Conservation (phyloP, 2,329 filamentous ascomycete genomes). For the Cordyceps pruinosa region DNA sequence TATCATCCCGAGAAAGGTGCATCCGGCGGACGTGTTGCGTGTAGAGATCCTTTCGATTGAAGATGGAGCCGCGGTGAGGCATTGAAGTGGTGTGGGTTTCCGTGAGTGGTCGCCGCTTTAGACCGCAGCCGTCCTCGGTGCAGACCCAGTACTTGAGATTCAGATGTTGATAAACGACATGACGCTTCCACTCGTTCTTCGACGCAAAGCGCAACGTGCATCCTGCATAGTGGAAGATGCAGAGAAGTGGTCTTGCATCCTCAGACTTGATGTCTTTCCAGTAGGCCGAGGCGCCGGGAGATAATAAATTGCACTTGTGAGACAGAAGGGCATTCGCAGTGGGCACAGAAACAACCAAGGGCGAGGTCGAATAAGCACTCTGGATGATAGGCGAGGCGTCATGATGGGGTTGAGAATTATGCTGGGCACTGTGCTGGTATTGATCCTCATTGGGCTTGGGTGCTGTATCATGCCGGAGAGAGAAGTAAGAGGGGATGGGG, state of each 20-base stretch:
- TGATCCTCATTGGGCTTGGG: background rate
- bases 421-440: background rate
- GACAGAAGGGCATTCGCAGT: too few relatives aligned
- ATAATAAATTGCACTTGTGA: too few relatives aligned
- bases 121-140: slow-evolving; percentile 51
- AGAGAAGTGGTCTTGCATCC: slow-evolving; percentile 60
- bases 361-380: too few relatives aligned
- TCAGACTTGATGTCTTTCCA: slow-evolving; percentile 43
- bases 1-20: slow-evolving; percentile 51
- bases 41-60: slow-evolving; percentile 90
- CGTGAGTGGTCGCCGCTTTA: slow-evolving; percentile 21
- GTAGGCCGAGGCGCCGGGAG: slow-evolving; percentile 23
- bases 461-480: background rate
- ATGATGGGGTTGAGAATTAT: too few relatives aligned
- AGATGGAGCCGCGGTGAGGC: slow-evolving; percentile 51
- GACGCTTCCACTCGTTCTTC: slow-evolving; percentile 95
- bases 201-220: slow-evolving; percentile 59
- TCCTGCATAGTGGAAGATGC: slow-evolving; percentile 71
- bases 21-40: slow-evolving; percentile 82
- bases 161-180: slow-evolving; percentile 74
- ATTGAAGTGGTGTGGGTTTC: slow-evolving; percentile 11
- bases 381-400: too few relatives aligned
- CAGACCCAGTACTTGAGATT: slow-evolving; percentile 51
- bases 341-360: background rate
- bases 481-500: background rate